Conservation (phyloP, 345 rosid genomes). For the Populus tremula region DNA sequence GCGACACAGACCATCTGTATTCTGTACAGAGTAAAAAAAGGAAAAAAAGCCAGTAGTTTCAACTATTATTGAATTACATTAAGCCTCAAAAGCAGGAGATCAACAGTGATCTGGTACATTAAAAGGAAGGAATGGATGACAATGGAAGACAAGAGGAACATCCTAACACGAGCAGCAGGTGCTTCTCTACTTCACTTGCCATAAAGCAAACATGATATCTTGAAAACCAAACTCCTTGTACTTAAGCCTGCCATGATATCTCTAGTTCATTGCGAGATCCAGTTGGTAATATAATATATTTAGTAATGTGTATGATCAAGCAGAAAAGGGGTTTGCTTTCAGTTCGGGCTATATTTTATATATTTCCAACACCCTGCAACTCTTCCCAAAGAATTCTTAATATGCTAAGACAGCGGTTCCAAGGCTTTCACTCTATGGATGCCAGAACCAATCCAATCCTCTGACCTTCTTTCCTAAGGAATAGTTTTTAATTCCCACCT, state of each 20-base stretch:
- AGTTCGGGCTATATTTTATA: slow-evolving; percentile 24
- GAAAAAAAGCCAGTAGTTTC: slow-evolving; percentile 19
- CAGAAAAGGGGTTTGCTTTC: slow-evolving; percentile 35
- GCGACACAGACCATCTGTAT: slow-evolving; percentile 36
- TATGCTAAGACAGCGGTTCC: slow-evolving; percentile 5
- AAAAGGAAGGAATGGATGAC: background rate
- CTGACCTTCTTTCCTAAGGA: slow-evolving; percentile 1
- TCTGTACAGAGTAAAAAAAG: slow-evolving; percentile 20
- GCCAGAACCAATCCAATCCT: slow-evolving; percentile 19
- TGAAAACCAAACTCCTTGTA: slow-evolving; percentile 23
- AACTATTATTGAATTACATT: slow-evolving; percentile 18
- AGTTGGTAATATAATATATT: slow-evolving; percentile 19
- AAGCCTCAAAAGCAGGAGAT: slow-evolving; percentile 31
- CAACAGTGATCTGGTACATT: slow-evolving; percentile 13
- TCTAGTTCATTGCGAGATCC: slow-evolving; percentile 31
- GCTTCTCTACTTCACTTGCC: background rate
- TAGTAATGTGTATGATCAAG: slow-evolving; percentile 25
- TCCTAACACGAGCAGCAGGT: slow-evolving; percentile 18
- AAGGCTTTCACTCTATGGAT: background rate
- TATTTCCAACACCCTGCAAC: slow-evolving; percentile 27
- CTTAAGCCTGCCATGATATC: slow-evolving; percentile 31
- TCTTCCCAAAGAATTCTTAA: slow-evolving; percentile 27
- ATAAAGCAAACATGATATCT: slow-evolving; percentile 25
- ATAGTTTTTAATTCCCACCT: slow-evolving; percentile 15
- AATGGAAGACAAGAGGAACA: slow-evolving; percentile 6